These are phyloP conservation scores for Pseudozyma thailandica DNA, from an alignment of 1,284 basidiomycete genomes.

Conservation along the genomic window DNA sequence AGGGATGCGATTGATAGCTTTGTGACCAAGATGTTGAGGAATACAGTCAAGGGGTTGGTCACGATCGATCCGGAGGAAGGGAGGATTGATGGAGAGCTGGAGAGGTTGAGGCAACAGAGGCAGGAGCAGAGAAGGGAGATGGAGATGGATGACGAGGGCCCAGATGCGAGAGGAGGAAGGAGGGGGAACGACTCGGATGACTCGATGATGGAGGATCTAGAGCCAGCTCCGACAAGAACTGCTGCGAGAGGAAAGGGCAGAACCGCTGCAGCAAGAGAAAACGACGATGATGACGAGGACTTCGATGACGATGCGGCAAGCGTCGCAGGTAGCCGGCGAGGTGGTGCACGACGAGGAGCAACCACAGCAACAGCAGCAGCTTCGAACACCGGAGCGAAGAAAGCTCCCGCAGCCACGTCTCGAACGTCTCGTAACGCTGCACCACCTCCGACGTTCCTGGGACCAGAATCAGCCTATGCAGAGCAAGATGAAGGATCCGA, in stretches of 20 bases:
- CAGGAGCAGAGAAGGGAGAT: slow-evolving; percentile 24
- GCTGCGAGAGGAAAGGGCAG: slow-evolving; percentile 7
- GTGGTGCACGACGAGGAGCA: slow-evolving; percentile 5
- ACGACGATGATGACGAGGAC: slow-evolving; percentile 9
- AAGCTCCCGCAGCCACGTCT: slow-evolving; percentile 5
- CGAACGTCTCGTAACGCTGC: slow-evolving; percentile 9
- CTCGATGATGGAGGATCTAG: slow-evolving; percentile 57
- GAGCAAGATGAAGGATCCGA: slow-evolving; percentile 36
- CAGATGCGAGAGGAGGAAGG: slow-evolving; percentile 5
- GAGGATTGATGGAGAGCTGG: slow-evolving; percentile 46
- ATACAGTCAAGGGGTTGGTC: slow-evolving; percentile 45
- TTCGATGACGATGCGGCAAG: slow-evolving; percentile 18
- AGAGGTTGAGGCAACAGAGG: slow-evolving; percentile 38
- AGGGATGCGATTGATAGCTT: slow-evolving; percentile 57
- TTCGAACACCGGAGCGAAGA: slow-evolving; percentile 1
- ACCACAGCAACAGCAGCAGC: background rate
- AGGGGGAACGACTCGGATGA: slow-evolving; percentile 42
- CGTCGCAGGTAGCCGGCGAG: slow-evolving; percentile 17
- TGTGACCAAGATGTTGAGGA: slow-evolving; percentile 49
- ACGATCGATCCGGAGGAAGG: slow-evolving; percentile 55
- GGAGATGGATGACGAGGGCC: slow-evolving; percentile 12
- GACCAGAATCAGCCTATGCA: slow-evolving; percentile 34
- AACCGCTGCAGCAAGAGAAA: background rate
- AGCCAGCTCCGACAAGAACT: slow-evolving; percentile 5
- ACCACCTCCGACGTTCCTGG: slow-evolving; percentile 30